Conservation (phyloP, 2,329 filamentous ascomycete genomes). For the Aspergillus neoniger region DNA sequence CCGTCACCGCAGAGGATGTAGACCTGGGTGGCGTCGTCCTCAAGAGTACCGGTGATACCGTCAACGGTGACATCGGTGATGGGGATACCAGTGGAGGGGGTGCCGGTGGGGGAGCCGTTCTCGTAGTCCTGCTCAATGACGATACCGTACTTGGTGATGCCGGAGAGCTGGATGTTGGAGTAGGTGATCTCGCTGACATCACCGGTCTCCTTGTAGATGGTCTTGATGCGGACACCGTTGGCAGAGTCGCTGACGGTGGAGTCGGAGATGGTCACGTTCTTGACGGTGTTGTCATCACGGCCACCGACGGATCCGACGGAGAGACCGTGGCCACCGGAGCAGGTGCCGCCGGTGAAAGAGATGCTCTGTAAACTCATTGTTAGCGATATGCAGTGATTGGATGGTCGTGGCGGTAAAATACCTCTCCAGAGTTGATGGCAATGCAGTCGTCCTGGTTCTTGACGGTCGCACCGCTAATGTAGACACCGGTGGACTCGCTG, state of each 20-base stretch:
- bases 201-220: slow-evolving; percentile 54
- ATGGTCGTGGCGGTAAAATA: slow-evolving; percentile 13
- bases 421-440: slow-evolving; percentile 58
- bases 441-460: slow-evolving; percentile 64
- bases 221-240: slow-evolving; percentile 63
- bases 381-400: too few species aligned
- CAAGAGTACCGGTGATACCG: slow-evolving; percentile 39
- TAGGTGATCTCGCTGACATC: slow-evolving; percentile 57
- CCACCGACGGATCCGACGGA: slow-evolving; percentile 62
- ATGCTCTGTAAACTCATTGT: slow-evolving; percentile 23
- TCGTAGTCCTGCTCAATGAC: slow-evolving; percentile 62
- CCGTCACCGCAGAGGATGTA: slow-evolving; percentile 59
- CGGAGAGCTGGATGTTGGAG: slow-evolving; percentile 53
- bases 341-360: slow-evolving; percentile 31
- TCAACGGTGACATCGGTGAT: slow-evolving; percentile 44
- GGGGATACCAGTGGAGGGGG: slow-evolving; percentile 41
- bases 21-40: slow-evolving; percentile 42
- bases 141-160: slow-evolving; percentile 50
- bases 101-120: slow-evolving; percentile 48
- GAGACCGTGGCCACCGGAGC: slow-evolving; percentile 52
- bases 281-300: slow-evolving; percentile 57
- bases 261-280: slow-evolving; percentile 54
- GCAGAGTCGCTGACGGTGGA: slow-evolving; percentile 54
- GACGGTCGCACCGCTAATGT: slow-evolving; percentile 54
- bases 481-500: slow-evolving; percentile 48